These are phyloP conservation scores for Stentor roeselii DNA, from an alignment of 73 alveolate species.

Conservation along the genomic window DNA sequence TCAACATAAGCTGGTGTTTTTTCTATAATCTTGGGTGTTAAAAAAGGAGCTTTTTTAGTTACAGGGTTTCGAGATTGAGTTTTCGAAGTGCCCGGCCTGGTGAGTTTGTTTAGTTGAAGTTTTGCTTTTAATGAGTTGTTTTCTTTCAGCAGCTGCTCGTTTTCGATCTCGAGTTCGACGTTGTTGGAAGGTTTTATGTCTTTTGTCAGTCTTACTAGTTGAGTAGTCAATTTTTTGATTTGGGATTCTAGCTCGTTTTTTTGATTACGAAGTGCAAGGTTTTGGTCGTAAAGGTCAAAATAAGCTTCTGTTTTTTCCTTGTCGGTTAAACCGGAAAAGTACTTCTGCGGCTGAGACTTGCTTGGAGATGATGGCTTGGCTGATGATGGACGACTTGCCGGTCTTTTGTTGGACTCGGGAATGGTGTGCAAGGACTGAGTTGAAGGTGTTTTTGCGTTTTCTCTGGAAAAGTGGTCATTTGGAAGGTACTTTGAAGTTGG, in stretches of 20 bases:
- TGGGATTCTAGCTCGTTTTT: constrained; percentile 5
- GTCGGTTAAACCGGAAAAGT: background rate
- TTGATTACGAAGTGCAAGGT: background rate
- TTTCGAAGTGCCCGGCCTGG: background rate
- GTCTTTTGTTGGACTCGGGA: background rate
- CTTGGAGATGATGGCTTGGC: background rate
- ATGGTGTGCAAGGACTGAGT: background rate
- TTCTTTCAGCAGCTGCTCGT: background rate
- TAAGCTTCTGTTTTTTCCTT: constrained; percentile 24
- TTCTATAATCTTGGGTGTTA: background rate
- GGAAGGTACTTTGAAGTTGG: no score
- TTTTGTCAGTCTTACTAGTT: background rate
- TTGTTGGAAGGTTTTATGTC: background rate
- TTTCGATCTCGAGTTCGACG: background rate
- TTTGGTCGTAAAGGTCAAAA: background rate
- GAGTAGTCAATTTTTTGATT: constrained; percentile 5
- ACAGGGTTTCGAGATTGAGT: background rate
- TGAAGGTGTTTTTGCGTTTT: background rate
- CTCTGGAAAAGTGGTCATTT: no score
- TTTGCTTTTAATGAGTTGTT: background rate
- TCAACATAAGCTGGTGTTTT: background rate
- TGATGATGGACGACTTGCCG: background rate
- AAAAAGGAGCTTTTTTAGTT: background rate
- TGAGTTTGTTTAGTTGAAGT: background rate
- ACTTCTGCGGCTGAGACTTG: background rate